Evolutionary conservation across 495 filamentous ascomycete genomes (phyloP), one percentile per base, ranked within the genome.

Genomic region (Penicillium antarcticum): DNA sequence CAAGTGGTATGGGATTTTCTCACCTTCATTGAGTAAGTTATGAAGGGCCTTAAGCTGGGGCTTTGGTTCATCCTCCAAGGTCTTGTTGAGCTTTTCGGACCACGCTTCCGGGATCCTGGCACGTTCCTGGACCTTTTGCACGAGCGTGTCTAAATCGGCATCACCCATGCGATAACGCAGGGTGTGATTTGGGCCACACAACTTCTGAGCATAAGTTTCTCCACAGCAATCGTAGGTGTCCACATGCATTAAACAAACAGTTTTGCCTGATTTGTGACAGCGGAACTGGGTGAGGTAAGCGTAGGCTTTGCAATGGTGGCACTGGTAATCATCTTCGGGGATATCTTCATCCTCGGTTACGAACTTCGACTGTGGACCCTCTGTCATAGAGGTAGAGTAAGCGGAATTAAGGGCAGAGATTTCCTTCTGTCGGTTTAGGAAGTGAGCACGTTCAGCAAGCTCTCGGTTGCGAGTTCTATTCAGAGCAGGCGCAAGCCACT

Each of bases 1-100:
- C 52, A 99, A 79, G 56, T 92, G 89, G 77, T 89, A 96, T 51
- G 92, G 91, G 66, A 97, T 97, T 75, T 89, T 90, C 73, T 99
- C 94, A 71, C 95, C 94, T 80, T 99, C 94, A 69, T 80, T 87
- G 23, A 97, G 77, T 45, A 99, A 80, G 46, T 81, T 82, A 56
- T 91, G 87, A 57, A 97, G 78, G 60, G 84, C 74, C 74, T 96
- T 97, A 35, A 99, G 77, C 49, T 89, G 82, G 46, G 95, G 95
- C 44, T 80, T 88, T 14, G 87, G 80, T 55, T 87, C 87, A 53
- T 95, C 87, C 50, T 90, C 87, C 51, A 97, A 77, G 14, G 86
- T 76, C 56, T 84, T 90, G 60, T 92, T 83, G 53, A 95, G 83
- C 70, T 97, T 97, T 38, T 95, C 87, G 41, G 87, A 83, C 94